Evolutionary conservation across 371 early-diverging fungal genomes (phyloP).

Genomic region (Lichtheimia corymbifera): DNA sequence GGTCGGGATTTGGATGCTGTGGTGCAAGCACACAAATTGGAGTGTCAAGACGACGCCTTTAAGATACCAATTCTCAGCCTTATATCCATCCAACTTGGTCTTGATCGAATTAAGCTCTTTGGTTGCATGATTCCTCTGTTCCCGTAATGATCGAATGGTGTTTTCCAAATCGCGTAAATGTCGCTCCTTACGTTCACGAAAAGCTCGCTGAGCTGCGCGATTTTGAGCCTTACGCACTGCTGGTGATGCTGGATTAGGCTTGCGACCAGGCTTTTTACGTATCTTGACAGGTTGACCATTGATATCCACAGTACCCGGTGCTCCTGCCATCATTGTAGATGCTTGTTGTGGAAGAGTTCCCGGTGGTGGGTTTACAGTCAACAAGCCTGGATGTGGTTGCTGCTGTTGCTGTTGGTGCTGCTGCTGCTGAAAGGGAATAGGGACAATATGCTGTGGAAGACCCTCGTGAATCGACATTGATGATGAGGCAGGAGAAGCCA

Average conservation of each 20-base stretch:
- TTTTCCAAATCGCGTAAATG: slow-evolving; percentile 65
- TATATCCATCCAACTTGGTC: slow-evolving; percentile 44
- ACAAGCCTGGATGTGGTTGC: background rate
- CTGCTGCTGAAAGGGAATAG: background rate
- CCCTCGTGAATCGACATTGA: background rate
- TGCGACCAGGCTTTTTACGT: slow-evolving; percentile 74
- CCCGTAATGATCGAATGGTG: slow-evolving; percentile 60
- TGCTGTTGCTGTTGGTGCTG: background rate
- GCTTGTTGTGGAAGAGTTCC: background rate
- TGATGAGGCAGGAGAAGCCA: background rate
- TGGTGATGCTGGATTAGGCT: slow-evolving; percentile 64
- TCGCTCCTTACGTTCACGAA: slow-evolving; percentile 72
- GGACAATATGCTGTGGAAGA: background rate
- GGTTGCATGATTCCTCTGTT: slow-evolving; percentile 37
- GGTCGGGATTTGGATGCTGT: slow-evolving; percentile 24
- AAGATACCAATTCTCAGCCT: slow-evolving; percentile 56
- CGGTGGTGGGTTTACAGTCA: background rate
- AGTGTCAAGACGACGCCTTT: slow-evolving; percentile 44
- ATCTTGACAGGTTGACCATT: slow-evolving; percentile 23
- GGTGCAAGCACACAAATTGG: slow-evolving; percentile 34
- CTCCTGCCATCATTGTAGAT: too few relatives aligned
- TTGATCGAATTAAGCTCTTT: slow-evolving; percentile 47
- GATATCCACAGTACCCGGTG: background rate
- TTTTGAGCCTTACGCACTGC: slow-evolving; percentile 74
- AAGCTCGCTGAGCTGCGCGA: slow-evolving; percentile 75